These are phyloP conservation scores for Rubia peregrina DNA, from an alignment of 305 asterid species.

Conservation along the genomic window DNA sequence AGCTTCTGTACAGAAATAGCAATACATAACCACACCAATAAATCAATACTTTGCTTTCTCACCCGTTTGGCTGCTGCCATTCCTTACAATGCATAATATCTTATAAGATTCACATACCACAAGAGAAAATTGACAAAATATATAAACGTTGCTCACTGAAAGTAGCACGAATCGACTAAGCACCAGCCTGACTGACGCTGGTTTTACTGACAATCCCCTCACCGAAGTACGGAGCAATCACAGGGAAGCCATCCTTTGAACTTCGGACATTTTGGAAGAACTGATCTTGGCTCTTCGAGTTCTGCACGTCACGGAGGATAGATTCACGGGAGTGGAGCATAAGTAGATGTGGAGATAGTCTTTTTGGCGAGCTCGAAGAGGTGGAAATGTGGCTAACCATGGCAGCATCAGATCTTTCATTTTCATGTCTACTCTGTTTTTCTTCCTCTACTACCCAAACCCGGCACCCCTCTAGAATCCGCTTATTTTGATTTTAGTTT, in stretches of 20 bases:
- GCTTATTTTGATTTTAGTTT: too few species aligned
- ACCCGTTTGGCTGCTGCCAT: neutral
- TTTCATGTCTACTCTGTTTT: neutral
- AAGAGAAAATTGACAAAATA: too few species aligned
- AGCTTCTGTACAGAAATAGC: neutral
- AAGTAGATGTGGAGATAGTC: conserved; percentile 5
- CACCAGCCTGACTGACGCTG: conserved; percentile 44
- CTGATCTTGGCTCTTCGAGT: conserved; percentile 75
- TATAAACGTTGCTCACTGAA: neutral
- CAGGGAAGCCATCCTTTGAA: conserved; percentile 91
- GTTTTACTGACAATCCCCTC: conserved; percentile 96
- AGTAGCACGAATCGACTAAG: conserved; percentile 14
- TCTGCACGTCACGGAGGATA: conserved; percentile 37
- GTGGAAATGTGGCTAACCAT: conserved; percentile 9
- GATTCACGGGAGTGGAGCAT: conserved; percentile 14
- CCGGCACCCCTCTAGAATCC: too few species aligned
- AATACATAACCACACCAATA: neutral
- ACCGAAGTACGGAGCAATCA: conserved; percentile 85
- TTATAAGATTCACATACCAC: neutral
- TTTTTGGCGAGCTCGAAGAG: conserved; percentile 14
- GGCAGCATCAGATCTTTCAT: conserved; percentile 5
- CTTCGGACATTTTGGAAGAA: conserved; percentile 69
- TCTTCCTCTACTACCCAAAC: too few species aligned
- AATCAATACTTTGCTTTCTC: conserved; percentile 2
- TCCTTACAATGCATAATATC: neutral